Conservation (phyloP, 208 protist species). For the Wallacemonas sp. region DNA sequence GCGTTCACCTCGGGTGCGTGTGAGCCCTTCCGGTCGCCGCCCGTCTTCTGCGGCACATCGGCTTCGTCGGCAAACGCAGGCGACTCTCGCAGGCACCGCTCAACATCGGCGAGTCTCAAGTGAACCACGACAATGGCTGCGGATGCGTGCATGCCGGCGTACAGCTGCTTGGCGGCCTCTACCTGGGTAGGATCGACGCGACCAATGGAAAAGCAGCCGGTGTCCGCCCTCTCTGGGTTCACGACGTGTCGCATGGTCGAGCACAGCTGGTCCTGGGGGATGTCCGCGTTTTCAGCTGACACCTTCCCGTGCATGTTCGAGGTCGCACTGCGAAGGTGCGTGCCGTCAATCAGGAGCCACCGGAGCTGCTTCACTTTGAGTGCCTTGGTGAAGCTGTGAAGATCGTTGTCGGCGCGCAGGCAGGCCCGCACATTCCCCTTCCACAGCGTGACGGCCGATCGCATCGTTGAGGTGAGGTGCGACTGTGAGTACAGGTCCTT, state of each 20-base stretch:
- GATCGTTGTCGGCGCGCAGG: slow-evolving; percentile 49
- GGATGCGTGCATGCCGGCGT: slow-evolving; percentile 25
- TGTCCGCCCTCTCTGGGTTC: background rate
- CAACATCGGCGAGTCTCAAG: slow-evolving; percentile 25
- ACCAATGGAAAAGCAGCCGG: slow-evolving; percentile 15
- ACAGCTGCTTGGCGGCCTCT: slow-evolving; percentile 40
- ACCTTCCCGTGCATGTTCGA: slow-evolving; percentile 42
- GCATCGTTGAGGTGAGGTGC: slow-evolving; percentile 38
- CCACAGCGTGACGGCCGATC: slow-evolving; percentile 66
- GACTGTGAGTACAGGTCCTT: slow-evolving; percentile 51
- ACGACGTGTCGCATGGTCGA: slow-evolving; percentile 31
- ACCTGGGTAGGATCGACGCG: slow-evolving; percentile 14
- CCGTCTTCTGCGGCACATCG: background rate
- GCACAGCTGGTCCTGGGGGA: slow-evolving; percentile 41
- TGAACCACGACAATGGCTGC: slow-evolving; percentile 45
- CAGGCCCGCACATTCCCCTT: slow-evolving; percentile 63
- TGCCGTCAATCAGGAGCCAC: slow-evolving; percentile 52
- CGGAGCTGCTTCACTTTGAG: slow-evolving; percentile 51
- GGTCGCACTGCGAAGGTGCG: slow-evolving; percentile 32
- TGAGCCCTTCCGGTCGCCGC: background rate
- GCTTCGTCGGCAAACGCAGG: slow-evolving; percentile 19
- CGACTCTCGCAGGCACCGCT: slow-evolving; percentile 37
- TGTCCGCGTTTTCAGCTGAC: slow-evolving; percentile 20
- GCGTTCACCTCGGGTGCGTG: background rate
- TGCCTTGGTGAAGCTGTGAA: slow-evolving; percentile 33